phyloP scores from a whole-genome alignment of 2,329 filamentous ascomycete genomes.

The Trichoderma sp. region DNA sequence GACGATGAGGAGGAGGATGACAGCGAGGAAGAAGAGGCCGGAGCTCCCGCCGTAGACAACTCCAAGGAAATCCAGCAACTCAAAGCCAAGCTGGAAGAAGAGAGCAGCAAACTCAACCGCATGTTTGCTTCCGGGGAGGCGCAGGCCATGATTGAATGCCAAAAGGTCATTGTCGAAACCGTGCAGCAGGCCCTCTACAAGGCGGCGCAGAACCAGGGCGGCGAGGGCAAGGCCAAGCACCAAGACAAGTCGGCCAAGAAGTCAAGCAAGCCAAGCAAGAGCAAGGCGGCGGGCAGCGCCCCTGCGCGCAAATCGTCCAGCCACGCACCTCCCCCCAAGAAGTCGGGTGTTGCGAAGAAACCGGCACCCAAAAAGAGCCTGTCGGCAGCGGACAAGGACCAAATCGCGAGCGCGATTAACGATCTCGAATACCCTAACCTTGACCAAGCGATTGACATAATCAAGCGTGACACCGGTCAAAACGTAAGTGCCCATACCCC shows the following conservation, averaged over 20 bases:
- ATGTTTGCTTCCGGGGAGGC: conserved; percentile 55
- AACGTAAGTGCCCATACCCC: conserved; percentile 56
- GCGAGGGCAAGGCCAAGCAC: conserved; percentile 48
- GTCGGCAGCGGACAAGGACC: conserved; percentile 82
- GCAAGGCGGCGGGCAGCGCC: conserved; percentile 44
- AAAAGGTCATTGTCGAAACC: conserved; percentile 64
- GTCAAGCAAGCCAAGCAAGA: conserved; percentile 61
- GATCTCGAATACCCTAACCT: conserved; percentile 79
- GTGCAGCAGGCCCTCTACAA: conserved; percentile 74
- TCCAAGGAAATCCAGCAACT: conserved; percentile 56
- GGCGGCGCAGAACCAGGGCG: conserved; percentile 68
- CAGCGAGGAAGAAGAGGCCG: conserved; percentile 57
- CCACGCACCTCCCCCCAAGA: conserved; percentile 42
- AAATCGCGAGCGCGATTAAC: conserved; percentile 84
- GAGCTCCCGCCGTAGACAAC: conserved; percentile 48
- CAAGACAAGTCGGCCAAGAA: conserved; percentile 64
- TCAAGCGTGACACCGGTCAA: conserved; percentile 81
- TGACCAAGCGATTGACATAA: conserved; percentile 81
- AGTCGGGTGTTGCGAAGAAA: conserved; percentile 50
- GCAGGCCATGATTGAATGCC: conserved; percentile 57
- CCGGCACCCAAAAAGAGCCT: conserved; percentile 55
- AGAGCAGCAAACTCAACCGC: conserved; percentile 61
- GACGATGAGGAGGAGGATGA: conserved; percentile 75
- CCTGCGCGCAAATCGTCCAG: conserved; percentile 50
- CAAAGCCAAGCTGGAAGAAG: conserved; percentile 56